Evolutionary conservation across 345 rosid genomes (phyloP).

Genomic region (Rhodamnia argentea): DNA sequence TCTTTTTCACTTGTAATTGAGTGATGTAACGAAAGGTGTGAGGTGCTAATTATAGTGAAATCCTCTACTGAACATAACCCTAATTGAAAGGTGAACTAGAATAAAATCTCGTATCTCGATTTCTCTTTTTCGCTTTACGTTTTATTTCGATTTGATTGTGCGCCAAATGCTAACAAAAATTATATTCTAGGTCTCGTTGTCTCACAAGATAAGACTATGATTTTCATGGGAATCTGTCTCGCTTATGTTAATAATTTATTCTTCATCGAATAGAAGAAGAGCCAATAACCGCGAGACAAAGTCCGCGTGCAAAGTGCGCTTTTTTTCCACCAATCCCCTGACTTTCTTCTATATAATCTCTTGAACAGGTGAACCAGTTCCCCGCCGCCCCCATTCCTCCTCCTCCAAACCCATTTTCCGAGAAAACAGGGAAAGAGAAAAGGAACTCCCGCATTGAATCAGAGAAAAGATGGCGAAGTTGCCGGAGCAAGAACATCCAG

Average conservation of each 20-base stretch:
- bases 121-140: no score
- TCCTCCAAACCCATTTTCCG: not conserved
- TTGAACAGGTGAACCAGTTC: not conserved
- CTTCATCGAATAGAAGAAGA: no score
- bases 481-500: constrained; percentile 16
- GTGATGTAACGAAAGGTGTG: no score
- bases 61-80: no score
- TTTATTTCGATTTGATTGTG: no score
- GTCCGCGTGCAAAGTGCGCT: not conserved
- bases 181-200: not conserved
- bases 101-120: no score
- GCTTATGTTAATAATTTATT: not conserved
- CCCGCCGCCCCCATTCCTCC: not conserved
- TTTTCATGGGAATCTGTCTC: not conserved
- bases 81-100: no score
- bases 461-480: constrained; percentile 1
- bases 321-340: not conserved
- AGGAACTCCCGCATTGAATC: not conserved
- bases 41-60: no score
- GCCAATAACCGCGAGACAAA: not conserved
- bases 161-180: not conserved
- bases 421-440: not conserved
- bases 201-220: not conserved
- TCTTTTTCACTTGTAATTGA: no score
- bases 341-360: not conserved